These are phyloP conservation scores for Schwanniomyces occidentalis DNA, from an alignment of 805 yeast genomes.

Conservation along the genomic window DNA sequence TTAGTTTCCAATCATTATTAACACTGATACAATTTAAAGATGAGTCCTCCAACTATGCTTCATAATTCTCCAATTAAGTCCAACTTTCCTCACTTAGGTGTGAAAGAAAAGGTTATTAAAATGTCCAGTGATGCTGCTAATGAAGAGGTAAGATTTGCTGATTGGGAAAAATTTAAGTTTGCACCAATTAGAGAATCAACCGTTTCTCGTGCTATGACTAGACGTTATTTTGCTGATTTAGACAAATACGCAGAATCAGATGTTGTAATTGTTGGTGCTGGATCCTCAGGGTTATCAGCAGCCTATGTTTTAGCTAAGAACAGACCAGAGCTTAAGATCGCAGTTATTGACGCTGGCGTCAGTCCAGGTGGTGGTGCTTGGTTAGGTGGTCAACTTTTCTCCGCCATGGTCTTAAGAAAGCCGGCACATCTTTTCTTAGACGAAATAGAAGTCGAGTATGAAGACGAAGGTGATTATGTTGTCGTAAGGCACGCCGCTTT, in stretches of 20 bases:
- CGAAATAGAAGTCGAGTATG: conserved; percentile 64
- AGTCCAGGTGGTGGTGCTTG: conserved; percentile 81
- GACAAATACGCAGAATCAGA: conserved; percentile 76
- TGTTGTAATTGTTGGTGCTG: conserved; percentile 75
- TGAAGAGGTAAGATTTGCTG: conserved; percentile 37
- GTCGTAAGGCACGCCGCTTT: conserved; percentile 81
- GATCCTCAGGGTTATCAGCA: conserved; percentile 73
- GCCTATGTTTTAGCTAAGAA: conserved; percentile 73
- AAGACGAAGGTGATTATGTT: conserved; percentile 78
- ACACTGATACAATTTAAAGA: conserved; percentile 13
- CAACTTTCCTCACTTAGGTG: conserved; percentile 7
- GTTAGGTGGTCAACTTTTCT: conserved; percentile 75
- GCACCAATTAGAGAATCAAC: conserved; percentile 76
- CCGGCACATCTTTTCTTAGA: conserved; percentile 72
- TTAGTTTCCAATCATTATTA: no score
- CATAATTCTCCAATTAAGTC: conserved; percentile 21
- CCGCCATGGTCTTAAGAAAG: conserved; percentile 78
- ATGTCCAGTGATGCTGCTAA: conserved; percentile 20
- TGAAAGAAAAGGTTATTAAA: conserved; percentile 10
- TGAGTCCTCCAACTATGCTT: conserved; percentile 37
- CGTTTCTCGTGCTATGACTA: conserved; percentile 79
- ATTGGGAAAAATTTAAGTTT: conserved; percentile 70
- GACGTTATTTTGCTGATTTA: conserved; percentile 68
- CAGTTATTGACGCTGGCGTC: conserved; percentile 72
- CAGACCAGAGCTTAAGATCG: conserved; percentile 74